These are phyloP conservation scores for Cladobotryum mycophilum DNA, from an alignment of 2,329 filamentous ascomycete genomes.

Conservation along the genomic window DNA sequence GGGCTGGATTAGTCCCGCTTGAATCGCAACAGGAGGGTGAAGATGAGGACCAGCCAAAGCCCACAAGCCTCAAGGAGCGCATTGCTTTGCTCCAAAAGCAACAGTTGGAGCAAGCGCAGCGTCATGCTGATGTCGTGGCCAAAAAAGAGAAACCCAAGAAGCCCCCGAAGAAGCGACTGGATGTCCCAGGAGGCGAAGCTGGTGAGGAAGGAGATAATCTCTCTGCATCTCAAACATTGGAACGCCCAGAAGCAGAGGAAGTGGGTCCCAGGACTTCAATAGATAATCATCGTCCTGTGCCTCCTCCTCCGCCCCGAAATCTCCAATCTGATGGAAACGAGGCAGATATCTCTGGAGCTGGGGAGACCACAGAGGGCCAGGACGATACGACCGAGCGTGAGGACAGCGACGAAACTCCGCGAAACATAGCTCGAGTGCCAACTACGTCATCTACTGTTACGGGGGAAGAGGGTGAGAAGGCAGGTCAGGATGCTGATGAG, in stretches of 20 bases:
- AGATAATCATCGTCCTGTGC: conserved; percentile 35
- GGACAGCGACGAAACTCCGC: conserved; percentile 60
- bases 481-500: conserved; percentile 47
- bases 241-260: conserved; percentile 44
- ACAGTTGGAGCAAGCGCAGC: conserved; percentile 79
- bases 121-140: conserved; percentile 68
- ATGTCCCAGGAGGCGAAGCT: conserved; percentile 32
- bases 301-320: conserved; percentile 41
- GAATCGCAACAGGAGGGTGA: conserved; percentile 41
- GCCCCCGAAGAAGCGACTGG: conserved; percentile 55
- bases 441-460: conserved; percentile 24
- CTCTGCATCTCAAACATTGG: conserved; percentile 26
- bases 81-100: conserved; percentile 92
- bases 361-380: conserved; percentile 56
- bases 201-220: conserved; percentile 21
- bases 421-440: conserved; percentile 29
- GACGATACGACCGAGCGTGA: conserved; percentile 64
- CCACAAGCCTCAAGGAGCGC: conserved; percentile 86
- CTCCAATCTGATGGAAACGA: conserved; percentile 58
- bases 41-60: conserved; percentile 79
- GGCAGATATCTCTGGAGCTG: conserved; percentile 58
- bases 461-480: conserved; percentile 54
- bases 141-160: conserved; percentile 88
- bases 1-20: conserved; percentile 52
- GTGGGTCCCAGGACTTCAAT: conserved; percentile 42